These are phyloP conservation scores for Circinella minor DNA, from an alignment of 371 early-diverging fungal genomes.

Conservation along the genomic window DNA sequence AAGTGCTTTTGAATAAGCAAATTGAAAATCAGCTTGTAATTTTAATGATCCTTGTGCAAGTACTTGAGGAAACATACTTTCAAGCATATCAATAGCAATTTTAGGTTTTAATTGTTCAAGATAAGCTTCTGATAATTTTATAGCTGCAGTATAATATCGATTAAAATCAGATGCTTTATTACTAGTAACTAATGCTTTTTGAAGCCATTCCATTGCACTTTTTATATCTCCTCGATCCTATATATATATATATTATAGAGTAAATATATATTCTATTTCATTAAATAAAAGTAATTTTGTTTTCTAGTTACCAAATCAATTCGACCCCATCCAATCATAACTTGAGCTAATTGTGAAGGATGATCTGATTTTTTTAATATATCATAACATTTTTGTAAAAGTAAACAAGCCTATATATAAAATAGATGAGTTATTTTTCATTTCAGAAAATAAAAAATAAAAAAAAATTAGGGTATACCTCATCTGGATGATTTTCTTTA, in stretches of 20 bases:
- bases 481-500: slow-evolving; percentile 1
- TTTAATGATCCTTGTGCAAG: slow-evolving; percentile 21
- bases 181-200: slow-evolving; percentile 19
- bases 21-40: slow-evolving; percentile 24
- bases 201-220: slow-evolving; percentile 23
- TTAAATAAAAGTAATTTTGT: neutral
- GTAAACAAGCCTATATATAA: neutral
- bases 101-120: slow-evolving; percentile 5
- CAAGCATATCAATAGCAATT: slow-evolving; percentile 12
- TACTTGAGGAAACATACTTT: slow-evolving; percentile 12
- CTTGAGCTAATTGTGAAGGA: slow-evolving; percentile 1
- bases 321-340: slow-evolving; percentile 4
- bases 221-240: slow-evolving; percentile 23
- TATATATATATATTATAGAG: too few relatives aligned
- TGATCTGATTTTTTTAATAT: neutral
- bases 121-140: slow-evolving; percentile 24
- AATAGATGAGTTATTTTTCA: neutral
- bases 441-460: neutral
- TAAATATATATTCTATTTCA: too few relatives aligned
- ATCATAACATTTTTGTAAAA: neutral
- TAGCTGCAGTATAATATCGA: slow-evolving; percentile 21
- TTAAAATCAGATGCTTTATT: slow-evolving; percentile 19
- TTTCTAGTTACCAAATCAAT: neutral
- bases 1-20: slow-evolving; percentile 22
- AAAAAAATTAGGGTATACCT: neutral